These are phyloP conservation scores for Curvularia hawaiiensis DNA, from an alignment of 2,329 filamentous ascomycete genomes.

Conservation along the genomic window DNA sequence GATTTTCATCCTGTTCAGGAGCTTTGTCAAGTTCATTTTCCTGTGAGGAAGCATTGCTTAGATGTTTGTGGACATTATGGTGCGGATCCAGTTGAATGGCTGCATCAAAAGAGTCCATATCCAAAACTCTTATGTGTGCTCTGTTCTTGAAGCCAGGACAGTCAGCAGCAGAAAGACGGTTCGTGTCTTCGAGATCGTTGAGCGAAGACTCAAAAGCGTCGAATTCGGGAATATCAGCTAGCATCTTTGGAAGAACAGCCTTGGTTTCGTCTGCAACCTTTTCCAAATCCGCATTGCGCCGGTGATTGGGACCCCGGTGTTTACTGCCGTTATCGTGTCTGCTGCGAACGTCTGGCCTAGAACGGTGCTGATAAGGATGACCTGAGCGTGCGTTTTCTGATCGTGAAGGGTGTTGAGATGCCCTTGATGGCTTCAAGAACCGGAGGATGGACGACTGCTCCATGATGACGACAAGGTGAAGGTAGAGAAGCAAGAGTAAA, in stretches of 20 bases:
- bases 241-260: conserved; percentile 27
- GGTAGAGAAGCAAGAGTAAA: neutral
- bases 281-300: conserved; percentile 32
- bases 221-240: conserved; percentile 23
- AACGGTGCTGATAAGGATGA: conserved; percentile 22
- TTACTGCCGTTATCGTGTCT: conserved; percentile 2
- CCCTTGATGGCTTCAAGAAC: conserved; percentile 22
- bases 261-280: conserved; percentile 35
- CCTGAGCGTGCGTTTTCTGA: conserved; percentile 19
- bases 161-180: conserved; percentile 21
- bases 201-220: conserved; percentile 26
- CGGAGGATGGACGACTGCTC: conserved; percentile 30
- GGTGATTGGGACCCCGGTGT: conserved; percentile 24
- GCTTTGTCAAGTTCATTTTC: neutral
- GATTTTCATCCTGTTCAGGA: neutral
- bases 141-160: conserved; percentile 34
- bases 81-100: conserved; percentile 35
- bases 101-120: conserved; percentile 44
- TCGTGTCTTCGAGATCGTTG: conserved; percentile 22
- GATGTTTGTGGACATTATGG: conserved; percentile 20
- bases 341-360: conserved; percentile 8
- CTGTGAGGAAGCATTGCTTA: neutral
- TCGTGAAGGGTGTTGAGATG: conserved; percentile 12
- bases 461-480: conserved; percentile 17
- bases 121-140: conserved; percentile 37